Percentiles rank a stretch among this genome's conserved stretches.
These are phyloP conservation scores for Kwoniella bestiolae DNA, from an alignment of 768 basidiomycete genomes.

Conservation along the genomic window DNA sequence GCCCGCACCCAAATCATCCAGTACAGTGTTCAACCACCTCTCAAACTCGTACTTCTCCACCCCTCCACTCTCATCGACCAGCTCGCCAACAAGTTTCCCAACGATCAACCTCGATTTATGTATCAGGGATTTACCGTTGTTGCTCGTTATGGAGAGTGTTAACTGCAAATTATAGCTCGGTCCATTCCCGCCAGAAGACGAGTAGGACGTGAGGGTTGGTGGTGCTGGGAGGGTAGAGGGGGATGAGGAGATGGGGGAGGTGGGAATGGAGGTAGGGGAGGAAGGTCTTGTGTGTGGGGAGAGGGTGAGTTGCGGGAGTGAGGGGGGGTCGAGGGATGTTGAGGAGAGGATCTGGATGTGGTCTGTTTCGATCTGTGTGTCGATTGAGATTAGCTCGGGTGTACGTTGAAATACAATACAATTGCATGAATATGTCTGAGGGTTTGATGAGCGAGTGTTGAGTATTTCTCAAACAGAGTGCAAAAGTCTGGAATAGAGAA, in stretches of 20 bases:
- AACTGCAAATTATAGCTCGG: constrained; percentile 43
- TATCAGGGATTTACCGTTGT: constrained; percentile 82
- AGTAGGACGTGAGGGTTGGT: constrained; percentile 22
- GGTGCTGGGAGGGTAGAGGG: constrained; percentile 50
- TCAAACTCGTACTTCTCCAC: constrained; percentile 78
- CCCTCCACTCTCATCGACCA: constrained; percentile 79
- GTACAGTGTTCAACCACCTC: constrained; percentile 69
- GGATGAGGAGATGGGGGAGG: constrained; percentile 55
- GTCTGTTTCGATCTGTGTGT: constrained; percentile 84
- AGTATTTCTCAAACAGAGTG: too few relatives aligned
- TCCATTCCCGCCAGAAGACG: constrained; percentile 17
- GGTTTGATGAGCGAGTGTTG: too few relatives aligned
- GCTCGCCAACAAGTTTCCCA: constrained; percentile 66
- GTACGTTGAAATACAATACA: background rate
- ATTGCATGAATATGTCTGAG: background rate
- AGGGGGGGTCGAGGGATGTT: constrained; percentile 62
- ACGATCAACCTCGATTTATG: constrained; percentile 66
- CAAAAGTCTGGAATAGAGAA: background rate
- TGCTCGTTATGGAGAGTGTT: constrained; percentile 62
- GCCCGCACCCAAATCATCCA: constrained; percentile 40
- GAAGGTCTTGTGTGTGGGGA: constrained; percentile 60
- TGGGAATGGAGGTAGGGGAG: constrained; percentile 58
- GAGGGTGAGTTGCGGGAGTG: constrained; percentile 62
- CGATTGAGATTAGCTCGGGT: background rate
- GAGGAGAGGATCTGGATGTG: constrained; percentile 77